Evolutionary conservation across 352 stramenopile genomes (phyloP), one percentile per base, ranked within the genome.

Genomic region (Globisporangium echinulatum): DNA sequence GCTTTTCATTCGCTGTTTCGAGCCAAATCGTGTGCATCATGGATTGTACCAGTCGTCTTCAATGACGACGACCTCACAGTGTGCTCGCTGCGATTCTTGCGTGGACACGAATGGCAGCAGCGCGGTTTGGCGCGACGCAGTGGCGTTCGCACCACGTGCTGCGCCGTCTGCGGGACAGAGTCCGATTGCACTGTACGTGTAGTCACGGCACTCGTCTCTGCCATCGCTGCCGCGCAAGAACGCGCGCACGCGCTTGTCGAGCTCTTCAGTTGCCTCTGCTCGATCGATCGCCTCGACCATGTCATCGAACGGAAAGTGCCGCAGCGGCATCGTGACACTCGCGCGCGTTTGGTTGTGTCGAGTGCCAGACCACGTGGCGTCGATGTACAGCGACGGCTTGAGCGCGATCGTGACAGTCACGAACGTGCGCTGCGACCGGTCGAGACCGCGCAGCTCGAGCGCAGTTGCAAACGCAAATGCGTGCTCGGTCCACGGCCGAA

Each of bases 401-500:
- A 25, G 19, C 19, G 19, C 19, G 19, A 25, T 2, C 19, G 19
- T 25, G 19, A 64, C 46, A 75, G 72, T 50, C 69, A 47, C 78
- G 25, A 76, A 77, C 54, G 81, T 87, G 64, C 78, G 43, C 43
- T 47, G 9, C 2, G 43, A 47, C 11, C 43, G 43, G 11, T 47
- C 43, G 11, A 47, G 43, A 7, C 43, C 43, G 43, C n/a, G 10
- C 43, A 47, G n/a, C 11, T 11, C 10, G 43, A 47, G 43, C 43
- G 14, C 43, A n/a, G 43, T 1, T 11, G n/a, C 43, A 14, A 11
- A 47, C 43, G n/a, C n/a, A 14, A 47, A 17, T 14, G 43, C 43
- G 43, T 47, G 43, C 43, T 47, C 43, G 4, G 43, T 17, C 43
- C 43, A 47, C 11, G 43, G 43, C 11, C 43, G 43, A 17, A 47